Conservation (phyloP, 2,329 filamentous ascomycete genomes). For the Fusarium sp. region DNA sequence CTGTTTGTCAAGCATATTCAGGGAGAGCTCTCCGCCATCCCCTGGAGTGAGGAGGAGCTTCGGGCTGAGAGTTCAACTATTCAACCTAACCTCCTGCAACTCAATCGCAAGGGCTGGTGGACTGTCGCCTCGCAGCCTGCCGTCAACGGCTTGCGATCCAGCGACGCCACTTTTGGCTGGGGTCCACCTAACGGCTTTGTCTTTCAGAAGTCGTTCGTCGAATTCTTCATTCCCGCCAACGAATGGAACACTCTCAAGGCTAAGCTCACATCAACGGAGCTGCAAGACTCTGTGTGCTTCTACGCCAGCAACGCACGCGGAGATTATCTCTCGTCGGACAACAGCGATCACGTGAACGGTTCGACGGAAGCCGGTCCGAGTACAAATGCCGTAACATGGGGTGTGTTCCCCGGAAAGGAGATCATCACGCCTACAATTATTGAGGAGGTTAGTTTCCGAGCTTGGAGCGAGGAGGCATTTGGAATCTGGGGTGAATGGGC, state of each 20-base stretch:
- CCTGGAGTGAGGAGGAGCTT: conserved; percentile 93
- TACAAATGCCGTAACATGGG: conserved; percentile 97
- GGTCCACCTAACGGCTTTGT: conserved; percentile 92
- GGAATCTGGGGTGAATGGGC: conserved; percentile 96
- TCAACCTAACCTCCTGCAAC: conserved; percentile 75
- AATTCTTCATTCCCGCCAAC: conserved; percentile 84
- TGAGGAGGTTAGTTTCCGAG: conserved; percentile 91
- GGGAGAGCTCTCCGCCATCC: conserved; percentile 83
- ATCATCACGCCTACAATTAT: conserved; percentile 97
- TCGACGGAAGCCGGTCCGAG: conserved; percentile 55
- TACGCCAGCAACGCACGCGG: conserved; percentile 84
- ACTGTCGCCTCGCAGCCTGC: conserved; percentile 95
- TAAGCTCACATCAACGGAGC: conserved; percentile 68
- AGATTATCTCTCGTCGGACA: conserved; percentile 80
- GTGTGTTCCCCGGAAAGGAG: conserved; percentile 93
- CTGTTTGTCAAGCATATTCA: conserved; percentile 86
- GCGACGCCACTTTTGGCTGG: conserved; percentile 88
- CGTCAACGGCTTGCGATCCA: conserved; percentile 85
- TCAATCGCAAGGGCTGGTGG: conserved; percentile 92
- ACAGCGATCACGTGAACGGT: conserved; percentile 51
- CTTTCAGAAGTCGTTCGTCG: conserved; percentile 98
- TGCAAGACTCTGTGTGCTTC: conserved; percentile 80
- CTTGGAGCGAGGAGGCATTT: conserved; percentile 96
- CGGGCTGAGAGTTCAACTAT: conserved; percentile 88
- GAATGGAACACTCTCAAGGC: conserved; percentile 78